Conservation (phyloP, 768 basidiomycete species). For the Pisolithus tinctorius region DNA sequence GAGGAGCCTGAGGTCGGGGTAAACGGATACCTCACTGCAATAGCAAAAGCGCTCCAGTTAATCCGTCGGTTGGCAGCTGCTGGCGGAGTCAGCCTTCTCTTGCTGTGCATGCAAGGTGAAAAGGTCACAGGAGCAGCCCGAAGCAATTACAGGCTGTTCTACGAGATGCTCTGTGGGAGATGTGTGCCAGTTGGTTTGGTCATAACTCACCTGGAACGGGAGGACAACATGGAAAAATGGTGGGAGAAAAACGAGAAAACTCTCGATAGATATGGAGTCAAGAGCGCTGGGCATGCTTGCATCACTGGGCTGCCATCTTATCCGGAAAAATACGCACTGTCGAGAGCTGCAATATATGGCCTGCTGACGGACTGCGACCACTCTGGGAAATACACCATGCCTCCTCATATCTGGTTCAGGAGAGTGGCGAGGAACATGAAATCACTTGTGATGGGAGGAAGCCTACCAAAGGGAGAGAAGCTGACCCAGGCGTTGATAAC, state of each 20-base stretch:
- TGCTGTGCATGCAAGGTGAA: slow-evolving; percentile 11
- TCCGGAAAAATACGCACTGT: background rate
- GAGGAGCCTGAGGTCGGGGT: slow-evolving; percentile 1
- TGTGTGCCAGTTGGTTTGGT: slow-evolving; percentile 10
- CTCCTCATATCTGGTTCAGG: background rate
- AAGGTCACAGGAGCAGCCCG: slow-evolving; percentile 1
- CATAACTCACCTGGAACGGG: slow-evolving; percentile 14
- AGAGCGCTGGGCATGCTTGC: background rate
- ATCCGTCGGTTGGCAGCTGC: background rate
- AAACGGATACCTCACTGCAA: background rate
- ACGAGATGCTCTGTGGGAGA: slow-evolving; percentile 7
- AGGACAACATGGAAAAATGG: slow-evolving; percentile 24
- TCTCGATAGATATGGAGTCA: background rate
- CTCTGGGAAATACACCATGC: background rate
- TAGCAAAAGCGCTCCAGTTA: background rate
- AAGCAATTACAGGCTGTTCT: slow-evolving; percentile 10
- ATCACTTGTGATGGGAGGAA: no score
- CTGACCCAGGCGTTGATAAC: no score
- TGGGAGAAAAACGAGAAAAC: slow-evolving; percentile 11
- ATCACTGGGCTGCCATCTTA: background rate
- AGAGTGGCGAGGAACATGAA: background rate
- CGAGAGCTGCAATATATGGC: background rate
- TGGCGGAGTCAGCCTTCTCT: slow-evolving; percentile 12
- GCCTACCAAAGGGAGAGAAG: no score
- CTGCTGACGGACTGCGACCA: background rate